These are phyloP conservation scores for Nannizziopsis arthrosporioides DNA, from an alignment of 2,329 filamentous ascomycete species.

Conservation along the genomic window DNA sequence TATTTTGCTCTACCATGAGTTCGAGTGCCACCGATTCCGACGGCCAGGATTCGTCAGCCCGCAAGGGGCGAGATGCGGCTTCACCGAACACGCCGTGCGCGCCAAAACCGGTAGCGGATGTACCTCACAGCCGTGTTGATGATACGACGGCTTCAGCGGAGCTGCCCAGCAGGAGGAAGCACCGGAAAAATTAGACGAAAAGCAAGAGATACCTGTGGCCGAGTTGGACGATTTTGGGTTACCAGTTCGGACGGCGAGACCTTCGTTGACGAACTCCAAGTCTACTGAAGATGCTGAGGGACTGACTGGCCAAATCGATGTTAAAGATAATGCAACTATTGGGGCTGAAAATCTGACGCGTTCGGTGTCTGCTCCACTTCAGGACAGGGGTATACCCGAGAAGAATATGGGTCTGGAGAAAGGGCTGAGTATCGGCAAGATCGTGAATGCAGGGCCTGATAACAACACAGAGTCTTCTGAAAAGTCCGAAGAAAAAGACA, in stretches of 20 bases:
- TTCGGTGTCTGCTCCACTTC: slow-evolving; percentile 10
- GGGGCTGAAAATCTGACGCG: not conserved
- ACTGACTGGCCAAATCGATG: not conserved
- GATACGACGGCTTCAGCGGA: not conserved
- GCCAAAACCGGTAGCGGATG: slow-evolving; percentile 6
- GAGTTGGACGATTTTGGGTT: slow-evolving; percentile 14
- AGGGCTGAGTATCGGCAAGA: not conserved
- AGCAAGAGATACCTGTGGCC: not conserved
- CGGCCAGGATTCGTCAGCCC: not conserved
- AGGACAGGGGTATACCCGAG: not conserved
- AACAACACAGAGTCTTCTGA: not conserved
- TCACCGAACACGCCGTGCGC: not conserved
- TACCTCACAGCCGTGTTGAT: not conserved
- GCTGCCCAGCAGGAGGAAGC: not conserved
- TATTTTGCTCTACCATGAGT: slow-evolving; percentile 2
- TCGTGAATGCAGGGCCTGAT: not conserved
- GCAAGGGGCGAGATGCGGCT: not conserved
- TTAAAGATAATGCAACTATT: not conserved
- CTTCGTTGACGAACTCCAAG: not conserved
- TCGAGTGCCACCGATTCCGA: not conserved
- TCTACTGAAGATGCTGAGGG: not conserved
- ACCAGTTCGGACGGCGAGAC: slow-evolving; percentile 8
- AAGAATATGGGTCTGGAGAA: not conserved
- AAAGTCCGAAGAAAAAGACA: not conserved
- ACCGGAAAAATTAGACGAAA: not conserved